Evolutionary conservation across 2,329 filamentous ascomycete genomes (phyloP).

Genomic region (Alternaria incomplexa): DNA sequence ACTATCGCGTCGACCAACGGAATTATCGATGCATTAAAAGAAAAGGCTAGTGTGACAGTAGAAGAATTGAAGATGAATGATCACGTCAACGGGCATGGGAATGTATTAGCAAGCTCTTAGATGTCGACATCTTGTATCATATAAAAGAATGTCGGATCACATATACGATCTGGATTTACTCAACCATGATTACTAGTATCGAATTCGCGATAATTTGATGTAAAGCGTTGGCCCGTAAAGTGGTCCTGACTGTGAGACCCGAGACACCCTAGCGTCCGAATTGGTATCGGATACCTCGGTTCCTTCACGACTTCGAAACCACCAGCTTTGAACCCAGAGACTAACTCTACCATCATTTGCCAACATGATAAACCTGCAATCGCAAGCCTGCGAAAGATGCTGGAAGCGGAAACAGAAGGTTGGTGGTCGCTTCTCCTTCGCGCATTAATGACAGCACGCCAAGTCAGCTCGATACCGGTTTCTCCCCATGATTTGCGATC

Average conservation of each 20-base stretch:
- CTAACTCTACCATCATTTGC: neutral
- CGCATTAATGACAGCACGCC: no score
- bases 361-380: neutral
- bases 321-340: neutral
- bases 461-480: neutral
- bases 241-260: neutral
- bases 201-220: no score
- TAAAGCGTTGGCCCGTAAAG: no score
- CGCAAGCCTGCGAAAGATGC: constrained; percentile 21
- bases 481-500: neutral
- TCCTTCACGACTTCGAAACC: neutral
- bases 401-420: constrained; percentile 26
- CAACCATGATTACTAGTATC: no score
- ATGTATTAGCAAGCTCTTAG: neutral
- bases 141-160: no score
- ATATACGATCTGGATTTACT: no score
- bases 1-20: neutral
- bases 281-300: neutral
- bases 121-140: neutral
- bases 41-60: neutral
- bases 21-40: neutral
- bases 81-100: neutral
- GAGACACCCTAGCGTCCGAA: neutral
- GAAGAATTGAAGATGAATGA: constrained; percentile 1
- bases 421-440: neutral